These are phyloP conservation scores for Chrysoporthe deuterocubensis DNA, from an alignment of 2,329 filamentous ascomycete species.

Conservation along the genomic window DNA sequence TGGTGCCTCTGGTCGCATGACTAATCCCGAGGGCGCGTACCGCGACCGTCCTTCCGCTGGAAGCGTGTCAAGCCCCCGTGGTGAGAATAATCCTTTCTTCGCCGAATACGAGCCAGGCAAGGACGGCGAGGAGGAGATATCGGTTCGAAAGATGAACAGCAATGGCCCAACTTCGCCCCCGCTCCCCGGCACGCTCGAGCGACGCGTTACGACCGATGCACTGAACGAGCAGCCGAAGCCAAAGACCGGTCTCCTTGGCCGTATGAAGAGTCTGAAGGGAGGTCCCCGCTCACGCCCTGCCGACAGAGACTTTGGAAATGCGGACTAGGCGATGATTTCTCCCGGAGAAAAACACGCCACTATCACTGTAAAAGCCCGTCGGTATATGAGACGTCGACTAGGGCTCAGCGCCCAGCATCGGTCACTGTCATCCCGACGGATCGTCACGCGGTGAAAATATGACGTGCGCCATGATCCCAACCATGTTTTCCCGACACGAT, in stretches of 20 bases:
- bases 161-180: slow-evolving; percentile 52
- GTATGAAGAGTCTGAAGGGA: slow-evolving; percentile 83
- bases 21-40: slow-evolving; percentile 57
- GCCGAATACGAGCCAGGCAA: slow-evolving; percentile 72
- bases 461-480: background rate
- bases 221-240: slow-evolving; percentile 46
- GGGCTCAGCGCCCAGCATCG: background rate
- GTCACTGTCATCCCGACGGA: background rate
- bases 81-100: slow-evolving; percentile 79
- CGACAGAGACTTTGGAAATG: slow-evolving; percentile 18
- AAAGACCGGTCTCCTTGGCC: slow-evolving; percentile 70
- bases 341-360: background rate
- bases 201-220: slow-evolving; percentile 66
- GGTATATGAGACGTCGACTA: background rate
- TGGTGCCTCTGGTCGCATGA: slow-evolving; percentile 61
- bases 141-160: slow-evolving; percentile 45
- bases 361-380: background rate
- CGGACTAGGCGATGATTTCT: slow-evolving; percentile 13
- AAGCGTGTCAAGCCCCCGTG: slow-evolving; percentile 39
- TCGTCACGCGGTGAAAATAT: background rate
- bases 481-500: background rate
- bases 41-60: slow-evolving; percentile 37
- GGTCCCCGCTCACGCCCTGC: slow-evolving; percentile 43
- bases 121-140: slow-evolving; percentile 56
- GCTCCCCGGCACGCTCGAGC: slow-evolving; percentile 66